Evolutionary conservation across 192 early-diverging fungal genomes (phyloP).

Genomic region (Backusella psychrophila): DNA sequence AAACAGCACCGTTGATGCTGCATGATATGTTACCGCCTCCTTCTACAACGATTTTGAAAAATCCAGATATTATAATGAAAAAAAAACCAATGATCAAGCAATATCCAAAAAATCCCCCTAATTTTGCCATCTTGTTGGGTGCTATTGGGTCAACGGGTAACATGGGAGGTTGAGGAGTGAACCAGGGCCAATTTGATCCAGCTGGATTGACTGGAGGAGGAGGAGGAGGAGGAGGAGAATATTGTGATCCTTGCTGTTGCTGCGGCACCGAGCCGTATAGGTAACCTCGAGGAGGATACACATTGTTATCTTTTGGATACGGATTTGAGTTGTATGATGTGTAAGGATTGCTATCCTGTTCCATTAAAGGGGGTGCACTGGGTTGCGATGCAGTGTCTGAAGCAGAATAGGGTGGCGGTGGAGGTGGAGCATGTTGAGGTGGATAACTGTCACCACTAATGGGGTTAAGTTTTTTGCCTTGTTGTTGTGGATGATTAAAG

Average conservation of each 20-base stretch:
- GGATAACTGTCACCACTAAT: neutral
- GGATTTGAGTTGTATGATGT: neutral
- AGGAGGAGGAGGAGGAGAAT: neutral
- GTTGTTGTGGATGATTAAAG: neutral
- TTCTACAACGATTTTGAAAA: neutral
- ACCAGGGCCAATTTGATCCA: neutral
- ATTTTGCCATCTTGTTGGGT: neutral
- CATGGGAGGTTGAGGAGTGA: neutral
- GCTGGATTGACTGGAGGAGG: neutral
- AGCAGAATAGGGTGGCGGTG: neutral
- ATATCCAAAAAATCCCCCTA: neutral
- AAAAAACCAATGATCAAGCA: neutral
- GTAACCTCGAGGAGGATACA: neutral
- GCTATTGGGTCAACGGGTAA: too few relatives aligned
- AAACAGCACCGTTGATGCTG: neutral
- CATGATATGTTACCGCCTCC: neutral
- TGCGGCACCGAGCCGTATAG: neutral
- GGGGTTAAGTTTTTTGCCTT: neutral
- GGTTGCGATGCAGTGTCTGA: neutral
- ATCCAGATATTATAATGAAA: neutral
- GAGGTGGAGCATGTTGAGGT: neutral
- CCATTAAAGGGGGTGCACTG: slow-evolving; percentile 10
- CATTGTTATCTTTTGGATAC: neutral
- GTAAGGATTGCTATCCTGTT: neutral
- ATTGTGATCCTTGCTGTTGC: neutral